Base-by-base conservation (phyloP, 441 rosid species). In the Populus trichocarpa region DNA sequence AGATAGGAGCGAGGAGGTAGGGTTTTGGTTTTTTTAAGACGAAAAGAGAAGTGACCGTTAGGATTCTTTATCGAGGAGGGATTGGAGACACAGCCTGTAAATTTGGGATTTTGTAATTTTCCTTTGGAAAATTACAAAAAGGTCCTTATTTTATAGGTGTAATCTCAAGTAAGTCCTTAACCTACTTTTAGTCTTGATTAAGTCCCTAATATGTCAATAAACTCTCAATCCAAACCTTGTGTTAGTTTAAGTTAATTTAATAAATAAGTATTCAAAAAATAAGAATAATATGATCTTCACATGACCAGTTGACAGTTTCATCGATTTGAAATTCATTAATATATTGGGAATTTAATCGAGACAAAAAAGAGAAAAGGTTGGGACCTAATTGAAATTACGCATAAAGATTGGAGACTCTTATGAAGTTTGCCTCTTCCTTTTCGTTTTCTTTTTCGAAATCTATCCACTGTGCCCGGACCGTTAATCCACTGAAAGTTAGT, bases 1-100 rank as follows among this genome's bases (percentile, higher is more conserved):
- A 69, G 70, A 69, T 69, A 67, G 74, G 69, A 69, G 69, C 68
- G 30, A n/a, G 69, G 1, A 35, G 28, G 38, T 46, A 64, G 68
- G 28, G 61, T 77, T 69, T 35, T 61, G 46, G 8, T 46, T 68
- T 22, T 69, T 57, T 69, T 57, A 9, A 57, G 40, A 50, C 26
- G 50, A 32, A 71, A 78, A 78, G 25, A 67, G 4, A 72, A 53
- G 71, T 78, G 72, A 78, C 81, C 76, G 81, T 78, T 78, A 77
- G 72, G 40, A 67, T 67, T 65, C 63, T 2, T 11, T 23, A 18
- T 67, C 6, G 71, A 50, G 59, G 59, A 50, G 59, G n/a, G 59
- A 30, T 35, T 12, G 79, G 20, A 70, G 63, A 32, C 74, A 65
- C 80, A 77, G 80, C 71, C 80, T 78, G 80, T 66, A 66, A 72